Conservation (phyloP, 352 stramenopile genomes). For the Thraustochytrium striatum region DNA sequence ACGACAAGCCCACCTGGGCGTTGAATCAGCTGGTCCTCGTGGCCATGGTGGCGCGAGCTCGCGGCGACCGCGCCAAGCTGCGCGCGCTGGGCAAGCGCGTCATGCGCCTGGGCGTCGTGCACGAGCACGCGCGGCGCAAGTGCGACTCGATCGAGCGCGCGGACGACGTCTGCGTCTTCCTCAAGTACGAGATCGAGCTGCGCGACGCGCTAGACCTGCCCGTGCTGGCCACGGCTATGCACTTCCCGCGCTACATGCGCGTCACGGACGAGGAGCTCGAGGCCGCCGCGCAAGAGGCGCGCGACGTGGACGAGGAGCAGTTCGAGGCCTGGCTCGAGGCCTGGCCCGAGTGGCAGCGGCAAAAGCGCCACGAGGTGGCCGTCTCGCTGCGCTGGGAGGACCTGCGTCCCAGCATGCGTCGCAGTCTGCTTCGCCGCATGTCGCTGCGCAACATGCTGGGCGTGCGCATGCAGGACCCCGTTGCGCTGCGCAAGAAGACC, state of each 20-base stretch:
- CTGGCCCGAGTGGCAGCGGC: conserved; percentile 36
- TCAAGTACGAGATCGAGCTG: conserved; percentile 34
- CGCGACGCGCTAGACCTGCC: conserved; percentile 28
- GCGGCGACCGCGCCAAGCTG: neutral
- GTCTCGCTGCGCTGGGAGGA: conserved; percentile 15
- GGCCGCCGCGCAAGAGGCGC: conserved; percentile 4
- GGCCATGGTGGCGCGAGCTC: conserved; percentile 3
- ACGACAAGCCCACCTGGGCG: conserved; percentile 48
- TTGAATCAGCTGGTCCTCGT: conserved; percentile 27
- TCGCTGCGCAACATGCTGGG: conserved; percentile 18
- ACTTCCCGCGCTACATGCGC: conserved; percentile 31
- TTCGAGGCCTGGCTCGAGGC: neutral
- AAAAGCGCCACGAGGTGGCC: neutral
- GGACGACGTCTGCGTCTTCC: conserved; percentile 45
- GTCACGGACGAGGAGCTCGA: conserved; percentile 1
- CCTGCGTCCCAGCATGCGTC: neutral
- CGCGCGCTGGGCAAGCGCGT: neutral
- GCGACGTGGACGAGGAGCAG: conserved; percentile 21
- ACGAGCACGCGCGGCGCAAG: conserved; percentile 25
- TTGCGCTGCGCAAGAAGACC: neutral
- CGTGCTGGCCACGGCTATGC: conserved; percentile 11
- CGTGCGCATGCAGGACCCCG: neutral
- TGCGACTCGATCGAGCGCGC: neutral
- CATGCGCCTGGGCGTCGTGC: conserved; percentile 33
- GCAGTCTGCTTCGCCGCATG: neutral